Percentiles rank a stretch among this genome's conserved stretches.
Evolutionary conservation across 2,329 filamentous ascomycete genomes (phyloP).

Genomic region (Calonectria henricotiae): DNA sequence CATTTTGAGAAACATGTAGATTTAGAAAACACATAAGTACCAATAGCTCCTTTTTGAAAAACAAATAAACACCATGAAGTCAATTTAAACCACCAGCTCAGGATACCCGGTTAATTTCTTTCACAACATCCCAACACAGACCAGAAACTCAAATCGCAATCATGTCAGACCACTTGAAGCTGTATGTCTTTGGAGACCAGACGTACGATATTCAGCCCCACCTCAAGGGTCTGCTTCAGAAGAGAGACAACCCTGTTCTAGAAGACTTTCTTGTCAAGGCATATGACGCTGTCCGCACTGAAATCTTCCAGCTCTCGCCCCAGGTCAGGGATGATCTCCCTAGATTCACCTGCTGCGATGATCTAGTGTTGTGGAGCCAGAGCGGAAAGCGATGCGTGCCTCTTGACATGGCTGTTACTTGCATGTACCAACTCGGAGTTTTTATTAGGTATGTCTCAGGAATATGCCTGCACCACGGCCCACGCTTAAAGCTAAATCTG

Average conservation of each 20-base stretch:
- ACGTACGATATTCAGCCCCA: conserved; percentile 33
- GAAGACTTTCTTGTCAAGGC: conserved; percentile 43
- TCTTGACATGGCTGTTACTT: conserved; percentile 46
- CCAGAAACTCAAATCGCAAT: neutral
- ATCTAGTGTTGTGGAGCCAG: conserved; percentile 44
- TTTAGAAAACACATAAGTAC: conserved; percentile 16
- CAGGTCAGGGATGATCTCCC: conserved; percentile 43
- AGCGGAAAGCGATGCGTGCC: conserved; percentile 43
- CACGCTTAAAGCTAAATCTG: neutral
- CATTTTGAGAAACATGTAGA: conserved; percentile 7
- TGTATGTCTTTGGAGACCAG: conserved; percentile 33
- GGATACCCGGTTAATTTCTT: conserved; percentile 11
- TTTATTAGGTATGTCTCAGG: conserved; percentile 40
- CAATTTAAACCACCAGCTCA: conserved; percentile 1
- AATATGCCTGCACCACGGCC: neutral
- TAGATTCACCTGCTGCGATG: conserved; percentile 44
- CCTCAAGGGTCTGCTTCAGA: conserved; percentile 40
- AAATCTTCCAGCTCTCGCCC: conserved; percentile 41
- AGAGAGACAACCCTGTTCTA: conserved; percentile 46
- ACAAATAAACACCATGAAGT: neutral
- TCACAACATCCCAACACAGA: neutral
- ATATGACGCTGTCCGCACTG: conserved; percentile 42
- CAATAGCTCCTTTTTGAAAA: conserved; percentile 1
- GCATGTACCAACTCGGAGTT: conserved; percentile 43
- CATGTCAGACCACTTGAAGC: conserved; percentile 10